A percentile compares a stretch with the other conserved stretches of the same genome.
These are phyloP conservation scores for Malbranchea cinnamomea DNA, from an alignment of 2,329 filamentous ascomycete species.

Conservation along the genomic window DNA sequence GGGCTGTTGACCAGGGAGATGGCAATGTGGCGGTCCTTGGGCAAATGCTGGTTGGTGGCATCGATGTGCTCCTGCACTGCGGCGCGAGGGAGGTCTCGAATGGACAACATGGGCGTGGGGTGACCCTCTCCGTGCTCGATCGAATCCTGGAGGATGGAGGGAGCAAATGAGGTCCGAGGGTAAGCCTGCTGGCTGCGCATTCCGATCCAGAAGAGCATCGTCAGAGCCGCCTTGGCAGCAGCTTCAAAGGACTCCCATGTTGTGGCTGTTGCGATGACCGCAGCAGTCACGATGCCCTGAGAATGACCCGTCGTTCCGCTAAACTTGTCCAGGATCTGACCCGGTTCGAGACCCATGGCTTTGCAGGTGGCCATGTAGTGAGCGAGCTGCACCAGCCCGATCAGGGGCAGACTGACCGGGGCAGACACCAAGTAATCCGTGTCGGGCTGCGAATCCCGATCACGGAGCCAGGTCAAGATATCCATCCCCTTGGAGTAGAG, in stretches of 20 bases:
- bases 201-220: constrained; percentile 97
- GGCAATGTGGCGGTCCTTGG: constrained; percentile 78
- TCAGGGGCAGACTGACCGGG: constrained; percentile 88
- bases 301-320: constrained; percentile 90
- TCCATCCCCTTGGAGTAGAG: constrained; percentile 95
- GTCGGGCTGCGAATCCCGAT: constrained; percentile 80
- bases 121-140: constrained; percentile 87
- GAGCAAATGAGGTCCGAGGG: constrained; percentile 83
- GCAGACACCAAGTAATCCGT: constrained; percentile 88
- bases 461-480: constrained; percentile 82
- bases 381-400: constrained; percentile 87
- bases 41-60: constrained; percentile 90
- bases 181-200: constrained; percentile 94
- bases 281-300: constrained; percentile 87
- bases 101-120: constrained; percentile 94
- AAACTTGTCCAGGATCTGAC: constrained; percentile 70
- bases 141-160: constrained; percentile 81
- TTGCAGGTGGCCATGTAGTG: constrained; percentile 94
- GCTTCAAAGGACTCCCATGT: constrained; percentile 87
- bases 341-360: constrained; percentile 76
- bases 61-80: constrained; percentile 95
- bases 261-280: constrained; percentile 75
- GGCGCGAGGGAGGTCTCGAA: constrained; percentile 74
- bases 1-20: constrained; percentile 96
- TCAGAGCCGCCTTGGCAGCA: constrained; percentile 64